Conservation (phyloP, 192 early-diverging fungal species). For the Coemansia interrupta region DNA sequence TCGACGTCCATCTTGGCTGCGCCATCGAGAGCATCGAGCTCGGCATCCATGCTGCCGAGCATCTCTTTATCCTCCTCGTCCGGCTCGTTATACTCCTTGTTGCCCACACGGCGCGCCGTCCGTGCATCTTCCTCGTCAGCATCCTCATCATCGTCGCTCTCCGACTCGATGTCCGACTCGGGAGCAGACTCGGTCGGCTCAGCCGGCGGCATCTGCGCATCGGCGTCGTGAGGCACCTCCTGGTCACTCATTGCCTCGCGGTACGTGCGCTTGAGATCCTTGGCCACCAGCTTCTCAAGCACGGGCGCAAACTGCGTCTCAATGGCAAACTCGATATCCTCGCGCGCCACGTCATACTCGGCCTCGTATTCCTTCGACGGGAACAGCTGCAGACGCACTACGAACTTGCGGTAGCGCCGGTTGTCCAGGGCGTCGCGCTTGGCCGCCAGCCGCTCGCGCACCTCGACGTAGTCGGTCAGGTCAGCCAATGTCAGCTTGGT, state of each 20-base stretch:
- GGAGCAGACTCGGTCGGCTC: slow-evolving; percentile 16
- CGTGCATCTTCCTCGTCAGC: slow-evolving; percentile 73
- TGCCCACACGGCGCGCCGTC: slow-evolving; percentile 60
- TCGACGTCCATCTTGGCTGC: slow-evolving; percentile 36
- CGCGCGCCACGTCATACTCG: slow-evolving; percentile 69
- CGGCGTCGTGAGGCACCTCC: slow-evolving; percentile 10
- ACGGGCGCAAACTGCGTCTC: slow-evolving; percentile 67
- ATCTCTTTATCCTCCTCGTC: slow-evolving; percentile 81
- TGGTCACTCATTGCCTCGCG: slow-evolving; percentile 49
- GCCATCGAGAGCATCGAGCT: slow-evolving; percentile 44
- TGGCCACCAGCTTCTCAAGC: slow-evolving; percentile 73
- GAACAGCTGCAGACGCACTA: slow-evolving; percentile 84
- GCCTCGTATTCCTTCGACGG: slow-evolving; percentile 66
- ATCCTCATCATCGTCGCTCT: slow-evolving; percentile 58
- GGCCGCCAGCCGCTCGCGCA: slow-evolving; percentile 69
- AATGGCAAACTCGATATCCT: slow-evolving; percentile 70
- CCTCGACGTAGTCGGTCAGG: slow-evolving; percentile 80
- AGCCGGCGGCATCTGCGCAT: slow-evolving; percentile 20
- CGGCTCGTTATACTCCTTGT: slow-evolving; percentile 73
- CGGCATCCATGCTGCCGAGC: slow-evolving; percentile 46
- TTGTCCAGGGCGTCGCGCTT: slow-evolving; percentile 34
- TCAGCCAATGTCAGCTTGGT: slow-evolving; percentile 75
- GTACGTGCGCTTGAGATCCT: slow-evolving; percentile 69
- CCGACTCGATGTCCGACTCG: slow-evolving; percentile 41
- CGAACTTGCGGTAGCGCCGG: slow-evolving; percentile 71